phyloP scores from a whole-genome alignment of 768 basidiomycete genomes.

The Russula foetens region DNA sequence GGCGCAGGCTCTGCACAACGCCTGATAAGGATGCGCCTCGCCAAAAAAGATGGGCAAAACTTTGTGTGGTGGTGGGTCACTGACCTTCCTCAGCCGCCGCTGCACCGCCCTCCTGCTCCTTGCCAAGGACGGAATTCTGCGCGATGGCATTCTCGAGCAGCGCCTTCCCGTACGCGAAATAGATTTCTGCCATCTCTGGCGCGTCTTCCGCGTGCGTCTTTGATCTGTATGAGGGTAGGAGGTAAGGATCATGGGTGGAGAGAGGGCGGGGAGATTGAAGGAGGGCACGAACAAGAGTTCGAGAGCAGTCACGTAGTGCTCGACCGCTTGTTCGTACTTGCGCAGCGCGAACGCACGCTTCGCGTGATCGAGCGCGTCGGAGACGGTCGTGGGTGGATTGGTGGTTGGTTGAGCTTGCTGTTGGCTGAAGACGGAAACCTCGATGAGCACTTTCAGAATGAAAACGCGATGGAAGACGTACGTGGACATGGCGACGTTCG shows the following conservation, averaged over 20 bases:
- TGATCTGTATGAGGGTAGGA: constrained; percentile 41
- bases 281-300: constrained; percentile 64
- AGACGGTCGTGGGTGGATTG: constrained; percentile 30
- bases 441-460: background rate
- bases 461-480: constrained; percentile 2
- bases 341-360: constrained; percentile 84
- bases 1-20: constrained; percentile 24
- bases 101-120: constrained; percentile 59
- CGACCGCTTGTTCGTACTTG: constrained; percentile 81
- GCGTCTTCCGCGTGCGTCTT: constrained; percentile 70
- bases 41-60: no score
- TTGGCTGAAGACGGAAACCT: background rate
- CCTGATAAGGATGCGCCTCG: constrained; percentile 27
- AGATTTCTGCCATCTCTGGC: constrained; percentile 78
- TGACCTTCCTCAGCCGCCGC: constrained; percentile 32
- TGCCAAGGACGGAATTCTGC: constrained; percentile 82
- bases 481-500: constrained; percentile 1
- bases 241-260: no score
- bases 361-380: constrained; percentile 63
- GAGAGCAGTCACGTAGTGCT: constrained; percentile 76
- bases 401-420: background rate
- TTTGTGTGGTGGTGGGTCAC: no score
- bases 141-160: constrained; percentile 87
- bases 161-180: constrained; percentile 89
- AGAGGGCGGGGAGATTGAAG: constrained; percentile 1